Evolutionary conservation across 2,329 filamentous ascomycete species (phyloP).

Genomic region (Orbilia ellipsospora): DNA sequence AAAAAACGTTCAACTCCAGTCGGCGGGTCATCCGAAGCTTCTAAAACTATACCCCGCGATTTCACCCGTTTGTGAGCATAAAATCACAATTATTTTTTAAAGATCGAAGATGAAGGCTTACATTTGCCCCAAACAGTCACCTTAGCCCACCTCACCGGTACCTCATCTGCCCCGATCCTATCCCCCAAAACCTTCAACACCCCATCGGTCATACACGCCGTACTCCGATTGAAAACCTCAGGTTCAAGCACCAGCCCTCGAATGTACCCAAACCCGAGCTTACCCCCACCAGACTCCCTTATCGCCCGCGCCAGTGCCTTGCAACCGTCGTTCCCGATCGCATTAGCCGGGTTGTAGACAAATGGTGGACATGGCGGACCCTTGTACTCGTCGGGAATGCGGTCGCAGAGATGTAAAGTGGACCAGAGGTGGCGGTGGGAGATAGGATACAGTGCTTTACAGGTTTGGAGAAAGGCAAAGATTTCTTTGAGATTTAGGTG

Average conservation of each 20-base stretch:
- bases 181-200: conserved; percentile 36
- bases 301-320: conserved; percentile 18
- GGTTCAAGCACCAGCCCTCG: conserved; percentile 37
- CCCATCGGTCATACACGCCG: conserved; percentile 34
- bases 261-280: conserved; percentile 36
- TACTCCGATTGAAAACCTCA: conserved; percentile 41
- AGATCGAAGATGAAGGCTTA: conserved; percentile 17
- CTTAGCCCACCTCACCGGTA: conserved; percentile 38
- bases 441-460: conserved; percentile 33
- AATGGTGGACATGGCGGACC: conserved; percentile 51
- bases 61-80: not conserved
- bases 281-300: conserved; percentile 13
- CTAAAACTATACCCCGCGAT: conserved; percentile 18
- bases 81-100: too few relatives aligned
- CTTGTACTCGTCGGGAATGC: conserved; percentile 27
- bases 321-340: conserved; percentile 42
- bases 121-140: conserved; percentile 49
- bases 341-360: conserved; percentile 17
- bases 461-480: conserved; percentile 40
- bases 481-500: conserved; percentile 30
- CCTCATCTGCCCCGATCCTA: conserved; percentile 21
- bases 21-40: conserved; percentile 31
- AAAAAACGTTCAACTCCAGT: conserved; percentile 30
- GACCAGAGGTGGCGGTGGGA: conserved; percentile 40
- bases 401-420: conserved; percentile 45